A percentile compares a stretch with the other conserved stretches of the same genome.
Conservation (phyloP, 768 basidiomycete genomes). For the button mushroom (Agaricus bisporus) region DNA sequence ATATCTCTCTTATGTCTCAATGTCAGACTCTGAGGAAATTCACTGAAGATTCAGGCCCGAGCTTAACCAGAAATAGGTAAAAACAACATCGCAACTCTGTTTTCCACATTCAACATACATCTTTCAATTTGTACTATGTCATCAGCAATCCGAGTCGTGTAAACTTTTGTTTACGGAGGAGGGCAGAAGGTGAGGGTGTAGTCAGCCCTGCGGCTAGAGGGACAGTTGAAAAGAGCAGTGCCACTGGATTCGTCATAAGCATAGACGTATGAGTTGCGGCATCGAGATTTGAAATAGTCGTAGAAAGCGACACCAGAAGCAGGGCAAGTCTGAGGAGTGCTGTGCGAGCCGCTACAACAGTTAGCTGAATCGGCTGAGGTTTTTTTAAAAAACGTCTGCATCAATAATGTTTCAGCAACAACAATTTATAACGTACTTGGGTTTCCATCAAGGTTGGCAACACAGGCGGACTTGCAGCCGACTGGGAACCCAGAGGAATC, state of each 20-base stretch:
- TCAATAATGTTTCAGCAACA: too few species aligned
- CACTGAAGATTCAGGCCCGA: too few species aligned
- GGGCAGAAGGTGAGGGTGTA: conserved; percentile 50
- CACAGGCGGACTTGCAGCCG: conserved; percentile 58
- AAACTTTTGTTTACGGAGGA: too few species aligned
- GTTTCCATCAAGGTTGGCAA: conserved; percentile 36
- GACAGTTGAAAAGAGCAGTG: conserved; percentile 50
- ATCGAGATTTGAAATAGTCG: conserved; percentile 36
- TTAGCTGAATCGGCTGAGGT: conserved; percentile 48
- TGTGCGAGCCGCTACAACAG: conserved; percentile 56
- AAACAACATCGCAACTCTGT: too few species aligned
- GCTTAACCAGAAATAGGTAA: too few species aligned
- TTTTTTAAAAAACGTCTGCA: neutral
- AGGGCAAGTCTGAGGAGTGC: conserved; percentile 45
- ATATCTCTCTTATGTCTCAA: too few species aligned
- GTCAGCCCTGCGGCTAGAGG: conserved; percentile 31
- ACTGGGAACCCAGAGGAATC: conserved; percentile 47
- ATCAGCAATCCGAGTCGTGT: too few species aligned
- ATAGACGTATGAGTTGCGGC: conserved; percentile 47
- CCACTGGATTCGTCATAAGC: conserved; percentile 47
- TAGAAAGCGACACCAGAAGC: conserved; percentile 16
- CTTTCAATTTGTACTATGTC: too few species aligned
- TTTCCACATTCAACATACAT: too few species aligned
- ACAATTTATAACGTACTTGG: conserved; percentile 20
- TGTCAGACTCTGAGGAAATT: too few species aligned